phyloP scores from a whole-genome alignment of 2,329 filamentous ascomycete genomes.

The Aspergillus ruber region DNA sequence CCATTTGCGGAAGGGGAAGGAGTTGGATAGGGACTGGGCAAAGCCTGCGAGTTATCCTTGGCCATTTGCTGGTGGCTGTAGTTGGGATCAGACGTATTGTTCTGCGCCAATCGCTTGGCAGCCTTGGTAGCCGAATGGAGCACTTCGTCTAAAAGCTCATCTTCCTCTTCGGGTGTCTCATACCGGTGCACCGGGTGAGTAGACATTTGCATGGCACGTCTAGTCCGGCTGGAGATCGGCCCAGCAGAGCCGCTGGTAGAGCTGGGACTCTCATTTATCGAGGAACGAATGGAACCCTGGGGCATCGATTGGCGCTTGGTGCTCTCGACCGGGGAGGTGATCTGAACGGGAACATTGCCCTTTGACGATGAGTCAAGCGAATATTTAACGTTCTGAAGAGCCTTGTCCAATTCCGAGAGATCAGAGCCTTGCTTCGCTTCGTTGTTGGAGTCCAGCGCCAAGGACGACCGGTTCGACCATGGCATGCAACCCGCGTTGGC shows the following conservation, averaged over 20 bases:
- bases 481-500: conserved; percentile 87
- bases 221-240: conserved; percentile 71
- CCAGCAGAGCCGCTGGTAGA: conserved; percentile 20
- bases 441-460: conserved; percentile 61
- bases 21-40: conserved; percentile 57
- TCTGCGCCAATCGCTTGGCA: conserved; percentile 61
- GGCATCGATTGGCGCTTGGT: conserved; percentile 37
- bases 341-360: conserved; percentile 32
- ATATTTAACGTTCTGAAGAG: conserved; percentile 54
- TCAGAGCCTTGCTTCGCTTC: conserved; percentile 44
- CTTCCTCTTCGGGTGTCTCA: conserved; percentile 92
- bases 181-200: conserved; percentile 73
- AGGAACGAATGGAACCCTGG: conserved; percentile 23
- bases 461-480: conserved; percentile 80
- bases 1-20: conserved; percentile 74
- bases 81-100: conserved; percentile 39
- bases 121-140: conserved; percentile 70
- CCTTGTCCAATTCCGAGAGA: conserved; percentile 55
- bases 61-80: conserved; percentile 38
- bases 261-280: conserved; percentile 21
- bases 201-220: conserved; percentile 65
- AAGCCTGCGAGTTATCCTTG: conserved; percentile 21
- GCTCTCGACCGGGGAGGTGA: conserved; percentile 25
- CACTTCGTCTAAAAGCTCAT: conserved; percentile 88
- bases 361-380: conserved; percentile 45